Evolutionary conservation across 129 eudicot genomes (phyloP), one percentile per base, ranked within the genome.

Genomic region (Calendula officinalis): DNA sequence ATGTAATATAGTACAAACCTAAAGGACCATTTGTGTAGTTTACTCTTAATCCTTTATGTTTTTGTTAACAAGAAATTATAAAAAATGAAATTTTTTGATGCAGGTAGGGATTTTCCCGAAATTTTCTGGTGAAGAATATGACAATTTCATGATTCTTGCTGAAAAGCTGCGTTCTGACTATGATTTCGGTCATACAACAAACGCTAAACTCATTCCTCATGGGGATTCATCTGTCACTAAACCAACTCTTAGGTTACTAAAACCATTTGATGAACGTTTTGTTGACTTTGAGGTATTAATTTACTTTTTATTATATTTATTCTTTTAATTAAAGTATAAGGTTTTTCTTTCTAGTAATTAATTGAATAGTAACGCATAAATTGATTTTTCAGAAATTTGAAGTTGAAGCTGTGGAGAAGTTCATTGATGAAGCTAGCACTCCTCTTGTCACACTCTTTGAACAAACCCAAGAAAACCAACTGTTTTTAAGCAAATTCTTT

Each of bases 181-280:
- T 64, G 84, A 74, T 42, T 90, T 90, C 32, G 86, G 84, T 43
- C 91, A 90, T 74, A 86, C 97, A 4, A 68, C 66, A 30, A 89
- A 86, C 40, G 89, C 95, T 17, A 77, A 86, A 62, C 81, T 78
- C 56, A 69, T 90, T 66, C 80, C 84, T 17, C 72, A 57, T 16
- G 97, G 97, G 49, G 89, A 77, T 0, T 57, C 83, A 37, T 70
- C 84, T 3, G 77, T 86, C 38, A 56, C 71, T 15, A 77, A 80
- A 68, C 91, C 95, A 43, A 76, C 86, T 22, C 74, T 90, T 73
- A 78, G 97, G 70, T 65, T 90, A 15, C 75, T 90, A 44, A 90
- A 90, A 87, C 97, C 97, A 60, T 90, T 90, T 68, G 97, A 90
- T 72, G 97, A 90, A 64, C 86, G 72, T 52, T 43, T 75, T 63